Evolutionary conservation across 2,329 filamentous ascomycete genomes (phyloP), one percentile per base, ranked within the genome.

Genomic region (Sporothrix phasma): DNA sequence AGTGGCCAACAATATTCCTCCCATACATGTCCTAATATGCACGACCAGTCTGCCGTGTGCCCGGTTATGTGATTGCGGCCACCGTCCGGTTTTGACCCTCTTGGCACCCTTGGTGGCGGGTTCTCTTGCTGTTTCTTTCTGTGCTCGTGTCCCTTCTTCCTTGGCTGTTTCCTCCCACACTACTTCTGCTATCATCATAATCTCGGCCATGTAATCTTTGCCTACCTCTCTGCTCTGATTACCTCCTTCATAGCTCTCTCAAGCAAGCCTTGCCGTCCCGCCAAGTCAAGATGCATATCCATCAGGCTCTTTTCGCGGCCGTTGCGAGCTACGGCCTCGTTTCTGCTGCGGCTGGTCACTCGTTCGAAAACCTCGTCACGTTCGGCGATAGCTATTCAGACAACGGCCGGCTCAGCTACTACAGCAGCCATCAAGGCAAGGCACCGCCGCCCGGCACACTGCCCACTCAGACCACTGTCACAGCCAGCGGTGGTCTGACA

Each of bases 361-460:
- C 66, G 5, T 85, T 90, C 71, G 79, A 83, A 31, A 86, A 84
- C 59, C 72, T 90, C 43, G 81, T 90, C 45, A 80, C 85, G 0
- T 91, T 92, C 71, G 88, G 88, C 13, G 87, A 91, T 73, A 90
- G 87, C 73, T 92, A 88, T 71, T 90, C 88, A 0, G 89, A 92
- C 71, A 87, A 91, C 69, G 84, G 81, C 13, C 82, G 89, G 10
- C 72, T 89, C 10, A 70, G 71, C 10, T 91, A 89, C 71, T 88
- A 92, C 70, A 74, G 77, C 64, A 74, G 70, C 39, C 77, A 88
- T 68, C 78, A 84, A 69, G 84, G 83, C 47, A 74, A 77, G 5
- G 78, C 83, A 0, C 88, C 89, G 1, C 87, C 88, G 0, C 74
- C 84, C 0, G 88, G 88, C 8, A 69, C 72, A 15, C 70, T 78